These are phyloP conservation scores for Hyphopichia wangnamkhiaoensis DNA, from an alignment of 1,139 yeast species.

Conservation along the genomic window DNA sequence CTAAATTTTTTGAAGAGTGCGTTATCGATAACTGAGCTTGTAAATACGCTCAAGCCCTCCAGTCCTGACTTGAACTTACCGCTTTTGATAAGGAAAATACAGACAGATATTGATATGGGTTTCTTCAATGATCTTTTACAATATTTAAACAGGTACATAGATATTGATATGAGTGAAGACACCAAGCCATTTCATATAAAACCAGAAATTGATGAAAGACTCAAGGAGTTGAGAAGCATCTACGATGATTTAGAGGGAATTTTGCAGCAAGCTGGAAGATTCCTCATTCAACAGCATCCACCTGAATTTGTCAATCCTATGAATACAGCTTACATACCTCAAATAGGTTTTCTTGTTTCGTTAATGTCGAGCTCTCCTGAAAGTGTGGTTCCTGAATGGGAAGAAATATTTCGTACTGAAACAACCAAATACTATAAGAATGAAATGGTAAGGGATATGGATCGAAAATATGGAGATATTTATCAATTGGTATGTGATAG, in stretches of 20 bases:
- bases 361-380: constrained; percentile 7
- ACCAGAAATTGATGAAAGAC: constrained; percentile 25
- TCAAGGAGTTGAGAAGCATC: constrained; percentile 29
- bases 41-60: not conserved
- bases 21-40: constrained; percentile 7
- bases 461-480: constrained; percentile 41
- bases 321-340: constrained; percentile 45
- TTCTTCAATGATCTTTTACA: constrained; percentile 9
- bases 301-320: constrained; percentile 10
- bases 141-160: constrained; percentile 23
- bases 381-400: too few relatives aligned
- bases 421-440: constrained; percentile 38
- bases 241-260: constrained; percentile 37
- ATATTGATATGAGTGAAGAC: constrained; percentile 32
- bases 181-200: constrained; percentile 27
- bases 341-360: constrained; percentile 41
- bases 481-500: constrained; percentile 38
- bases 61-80: too few relatives aligned
- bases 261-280: constrained; percentile 14
- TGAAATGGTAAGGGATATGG: constrained; percentile 26
- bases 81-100: not conserved
- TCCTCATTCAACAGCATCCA: constrained; percentile 13
- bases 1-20: constrained; percentile 16
- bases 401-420: constrained; percentile 38
- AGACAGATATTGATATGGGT: constrained; percentile 9